Evolutionary conservation across 345 rosid species (phyloP).

Genomic region (Bruguiera gymnorhiza): DNA sequence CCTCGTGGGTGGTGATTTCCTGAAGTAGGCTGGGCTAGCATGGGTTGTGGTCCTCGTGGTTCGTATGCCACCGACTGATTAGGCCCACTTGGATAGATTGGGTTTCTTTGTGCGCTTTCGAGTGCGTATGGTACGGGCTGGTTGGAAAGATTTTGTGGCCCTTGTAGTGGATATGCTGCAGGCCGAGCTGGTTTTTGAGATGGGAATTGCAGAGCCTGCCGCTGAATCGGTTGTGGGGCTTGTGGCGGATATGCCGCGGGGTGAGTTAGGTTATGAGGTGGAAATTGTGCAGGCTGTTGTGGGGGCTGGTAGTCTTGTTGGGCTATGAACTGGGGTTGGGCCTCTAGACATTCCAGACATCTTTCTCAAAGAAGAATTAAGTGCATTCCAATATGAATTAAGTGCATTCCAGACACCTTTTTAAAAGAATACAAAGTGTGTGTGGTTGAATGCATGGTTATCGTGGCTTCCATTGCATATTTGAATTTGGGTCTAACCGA

Average conservation of each 20-base stretch:
- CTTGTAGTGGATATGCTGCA: neutral
- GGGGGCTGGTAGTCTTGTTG: too few relatives aligned
- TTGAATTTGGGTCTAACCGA: too few relatives aligned
- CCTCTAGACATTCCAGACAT: too few relatives aligned
- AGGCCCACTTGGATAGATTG: neutral
- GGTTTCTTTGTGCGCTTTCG: neutral
- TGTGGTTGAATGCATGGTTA: too few relatives aligned
- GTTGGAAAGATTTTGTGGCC: neutral
- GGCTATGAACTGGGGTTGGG: too few relatives aligned
- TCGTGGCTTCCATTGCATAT: too few relatives aligned
- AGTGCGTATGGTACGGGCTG: too few relatives aligned
- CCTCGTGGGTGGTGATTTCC: conserved; percentile 4
- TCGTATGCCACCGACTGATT: neutral
- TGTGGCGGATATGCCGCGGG: neutral
- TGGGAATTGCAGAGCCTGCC: neutral
- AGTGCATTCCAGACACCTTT: too few relatives aligned
- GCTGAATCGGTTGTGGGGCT: neutral
- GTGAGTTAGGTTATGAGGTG: neutral
- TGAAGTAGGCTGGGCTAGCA: neutral
- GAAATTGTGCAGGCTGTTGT: neutral
- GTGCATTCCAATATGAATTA: too few relatives aligned
- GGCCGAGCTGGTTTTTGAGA: neutral
- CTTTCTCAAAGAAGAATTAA: too few relatives aligned
- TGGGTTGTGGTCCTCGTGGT: neutral
- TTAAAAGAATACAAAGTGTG: too few relatives aligned